These are phyloP conservation scores for Glycine tomentella DNA, from an alignment of 306 rosid species.

Conservation along the genomic window DNA sequence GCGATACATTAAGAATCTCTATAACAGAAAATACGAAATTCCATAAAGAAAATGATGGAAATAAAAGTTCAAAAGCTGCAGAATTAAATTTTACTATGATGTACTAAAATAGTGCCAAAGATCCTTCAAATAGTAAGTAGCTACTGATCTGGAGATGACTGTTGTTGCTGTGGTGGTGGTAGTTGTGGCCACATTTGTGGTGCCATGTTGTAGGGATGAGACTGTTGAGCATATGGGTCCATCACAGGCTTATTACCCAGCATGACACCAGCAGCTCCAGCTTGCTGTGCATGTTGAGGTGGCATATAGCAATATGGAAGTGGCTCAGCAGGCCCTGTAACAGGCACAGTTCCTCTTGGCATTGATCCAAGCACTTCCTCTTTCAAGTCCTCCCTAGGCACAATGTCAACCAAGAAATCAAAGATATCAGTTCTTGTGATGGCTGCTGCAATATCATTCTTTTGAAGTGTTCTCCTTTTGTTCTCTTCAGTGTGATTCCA, in stretches of 20 bases:
- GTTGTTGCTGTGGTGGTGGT: conserved; percentile 36
- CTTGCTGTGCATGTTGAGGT: conserved; percentile 39
- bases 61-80: conserved; percentile 12
- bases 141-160: conserved; percentile 44
- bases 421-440: conserved; percentile 75
- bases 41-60: conserved; percentile 23
- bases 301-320: conserved; percentile 52
- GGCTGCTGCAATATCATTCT: conserved; percentile 81
- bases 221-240: conserved; percentile 43
- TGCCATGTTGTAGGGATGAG: conserved; percentile 48
- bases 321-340: conserved; percentile 40
- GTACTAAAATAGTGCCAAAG: conserved; percentile 1
- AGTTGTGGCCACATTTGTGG: conserved; percentile 50
- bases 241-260: conserved; percentile 37
- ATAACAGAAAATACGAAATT: not conserved
- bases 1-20: conserved; percentile 7
- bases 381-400: conserved; percentile 74
- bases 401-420: conserved; percentile 77
- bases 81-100: conserved; percentile 25
- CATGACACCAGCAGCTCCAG: conserved; percentile 41
- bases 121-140: conserved; percentile 33
- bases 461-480: conserved; percentile 74
- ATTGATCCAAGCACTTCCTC: conserved; percentile 76
- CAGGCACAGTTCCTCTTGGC: conserved; percentile 66
- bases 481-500: conserved; percentile 83